Percentiles rank a stretch among this genome's conserved stretches.
These are phyloP conservation scores for Lodderomyces pseudojiufengensis DNA, from an alignment of 1,139 yeast species.

Conservation along the genomic window DNA sequence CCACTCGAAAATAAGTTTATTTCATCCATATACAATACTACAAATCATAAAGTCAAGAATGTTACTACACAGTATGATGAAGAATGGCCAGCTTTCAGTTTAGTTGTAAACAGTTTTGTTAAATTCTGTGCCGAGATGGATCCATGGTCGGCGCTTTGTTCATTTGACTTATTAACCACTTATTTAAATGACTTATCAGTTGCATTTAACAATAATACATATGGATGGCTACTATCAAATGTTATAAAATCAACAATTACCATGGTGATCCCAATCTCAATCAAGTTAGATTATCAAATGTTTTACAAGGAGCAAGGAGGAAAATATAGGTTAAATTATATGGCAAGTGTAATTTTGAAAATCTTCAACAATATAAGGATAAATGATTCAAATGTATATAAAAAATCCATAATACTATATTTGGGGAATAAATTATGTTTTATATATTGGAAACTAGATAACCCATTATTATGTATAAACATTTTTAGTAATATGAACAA, in stretches of 20 bases:
- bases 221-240: constrained; percentile 48
- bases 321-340: constrained; percentile 48
- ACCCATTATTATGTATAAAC: constrained; percentile 68
- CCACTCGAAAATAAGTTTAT: constrained; percentile 11
- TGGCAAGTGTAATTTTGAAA: constrained; percentile 57
- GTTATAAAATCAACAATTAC: constrained; percentile 41
- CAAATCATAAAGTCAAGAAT: constrained; percentile 10
- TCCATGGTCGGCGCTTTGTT: constrained; percentile 53
- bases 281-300: constrained; percentile 45
- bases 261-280: constrained; percentile 47
- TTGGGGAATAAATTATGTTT: constrained; percentile 59
- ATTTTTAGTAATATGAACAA: constrained; percentile 73
- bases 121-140: constrained; percentile 51
- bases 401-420: constrained; percentile 51
- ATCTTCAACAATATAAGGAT: constrained; percentile 60
- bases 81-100: constrained; percentile 52
- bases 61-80: constrained; percentile 29
- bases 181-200: constrained; percentile 53
- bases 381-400: constrained; percentile 42
- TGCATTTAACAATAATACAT: constrained; percentile 53
- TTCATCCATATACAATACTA: constrained; percentile 7
- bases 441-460: constrained; percentile 58
- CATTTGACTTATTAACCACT: constrained; percentile 57
- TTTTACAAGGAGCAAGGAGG: constrained; percentile 38
- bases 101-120: constrained; percentile 49